These are phyloP conservation scores for Grigorovia transvaalensis DNA, from an alignment of 805 yeast genomes.

Conservation along the genomic window DNA sequence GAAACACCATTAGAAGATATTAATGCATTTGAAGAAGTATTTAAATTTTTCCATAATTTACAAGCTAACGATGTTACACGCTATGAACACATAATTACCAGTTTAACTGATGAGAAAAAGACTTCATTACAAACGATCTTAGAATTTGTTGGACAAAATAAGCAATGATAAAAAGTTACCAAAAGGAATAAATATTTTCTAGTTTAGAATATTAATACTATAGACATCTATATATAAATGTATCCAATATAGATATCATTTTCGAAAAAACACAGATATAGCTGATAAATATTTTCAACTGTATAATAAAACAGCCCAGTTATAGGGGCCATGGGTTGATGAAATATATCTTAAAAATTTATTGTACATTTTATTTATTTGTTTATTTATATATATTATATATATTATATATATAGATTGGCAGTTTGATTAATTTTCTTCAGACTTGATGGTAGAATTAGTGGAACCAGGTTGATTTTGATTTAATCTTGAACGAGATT, in stretches of 20 bases:
- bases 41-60: conserved; percentile 40
- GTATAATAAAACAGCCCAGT: too few relatives aligned
- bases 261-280: too few relatives aligned
- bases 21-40: conserved; percentile 58
- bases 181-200: neutral
- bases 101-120: conserved; percentile 24
- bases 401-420: neutral
- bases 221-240: neutral
- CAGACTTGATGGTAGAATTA: neutral
- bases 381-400: neutral
- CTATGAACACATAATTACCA: conserved; percentile 30
- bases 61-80: conserved; percentile 37
- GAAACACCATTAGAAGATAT: conserved; percentile 71
- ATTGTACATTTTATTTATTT: too few relatives aligned
- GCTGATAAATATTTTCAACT: too few relatives aligned
- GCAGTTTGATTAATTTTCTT: neutral
- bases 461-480: conserved; percentile 9
- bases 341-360: too few relatives aligned
- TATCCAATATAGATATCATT: neutral
- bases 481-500: conserved; percentile 57
- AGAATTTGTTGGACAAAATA: conserved; percentile 20
- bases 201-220: neutral
- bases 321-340: too few relatives aligned
- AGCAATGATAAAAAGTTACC: neutral
- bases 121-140: conserved; percentile 24